These are phyloP conservation scores for Metschnikowia vanudenii DNA, from an alignment of 805 yeast genomes.

Conservation along the genomic window DNA sequence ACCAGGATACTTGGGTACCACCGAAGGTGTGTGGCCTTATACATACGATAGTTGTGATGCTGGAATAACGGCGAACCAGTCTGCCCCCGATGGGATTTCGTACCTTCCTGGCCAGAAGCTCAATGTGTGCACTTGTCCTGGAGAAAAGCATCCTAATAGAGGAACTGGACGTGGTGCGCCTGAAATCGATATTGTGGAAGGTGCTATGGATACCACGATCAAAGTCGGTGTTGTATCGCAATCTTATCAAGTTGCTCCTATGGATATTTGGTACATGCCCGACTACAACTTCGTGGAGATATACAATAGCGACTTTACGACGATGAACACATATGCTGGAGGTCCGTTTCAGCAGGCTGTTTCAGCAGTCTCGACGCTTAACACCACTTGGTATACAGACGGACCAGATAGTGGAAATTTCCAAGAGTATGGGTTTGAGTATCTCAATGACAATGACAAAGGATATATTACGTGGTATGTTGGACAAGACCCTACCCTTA, in stretches of 20 bases:
- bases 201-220: conserved; percentile 58
- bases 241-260: conserved; percentile 89
- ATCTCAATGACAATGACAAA: conserved; percentile 57
- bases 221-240: conserved; percentile 76
- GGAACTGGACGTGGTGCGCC: conserved; percentile 95
- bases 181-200: conserved; percentile 81
- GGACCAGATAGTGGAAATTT: conserved; percentile 52
- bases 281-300: conserved; percentile 79
- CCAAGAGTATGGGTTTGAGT: conserved; percentile 80
- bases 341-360: conserved; percentile 94
- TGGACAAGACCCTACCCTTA: conserved; percentile 52
- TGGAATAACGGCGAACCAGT: conserved; percentile 92
- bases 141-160: conserved; percentile 81
- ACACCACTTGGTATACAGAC: conserved; percentile 76
- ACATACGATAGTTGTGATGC: conserved; percentile 85
- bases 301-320: conserved; percentile 63
- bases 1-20: conserved; percentile 82
- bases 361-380: conserved; percentile 76
- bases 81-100: conserved; percentile 84
- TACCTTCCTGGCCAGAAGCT: conserved; percentile 83
- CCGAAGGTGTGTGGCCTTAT: conserved; percentile 96
- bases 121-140: conserved; percentile 74
- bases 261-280: conserved; percentile 91
- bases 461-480: conserved; percentile 88
- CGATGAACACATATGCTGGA: conserved; percentile 86